Conservation (phyloP, 176 grass and related monocot genomes). For the Bolboschoenus planiculmis region DNA sequence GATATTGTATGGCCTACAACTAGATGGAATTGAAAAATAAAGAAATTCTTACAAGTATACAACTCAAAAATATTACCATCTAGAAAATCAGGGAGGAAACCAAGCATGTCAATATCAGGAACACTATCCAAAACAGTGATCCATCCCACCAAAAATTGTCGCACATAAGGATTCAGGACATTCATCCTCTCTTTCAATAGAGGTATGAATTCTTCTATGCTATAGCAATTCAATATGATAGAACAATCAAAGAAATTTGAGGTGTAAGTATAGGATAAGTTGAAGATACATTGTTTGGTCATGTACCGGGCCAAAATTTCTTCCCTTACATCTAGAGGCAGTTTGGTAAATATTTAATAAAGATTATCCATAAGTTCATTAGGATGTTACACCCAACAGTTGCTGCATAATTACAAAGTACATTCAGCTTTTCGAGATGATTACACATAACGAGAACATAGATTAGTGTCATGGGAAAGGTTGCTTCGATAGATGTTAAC, state of each 20-base stretch:
- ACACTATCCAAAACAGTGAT: constrained; percentile 98
- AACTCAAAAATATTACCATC: constrained; percentile 60
- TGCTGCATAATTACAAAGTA: neutral
- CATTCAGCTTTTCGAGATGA: neutral
- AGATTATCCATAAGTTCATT: constrained; percentile 20
- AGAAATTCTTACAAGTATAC: neutral
- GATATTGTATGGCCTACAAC: neutral
- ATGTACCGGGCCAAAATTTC: neutral
- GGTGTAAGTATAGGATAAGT: constrained; percentile 21
- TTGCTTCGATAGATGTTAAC: neutral
- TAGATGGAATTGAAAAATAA: neutral
- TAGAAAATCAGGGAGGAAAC: constrained; percentile 99
- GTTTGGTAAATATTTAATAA: constrained; percentile 22
- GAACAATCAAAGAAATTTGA: neutral
- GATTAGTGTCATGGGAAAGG: neutral
- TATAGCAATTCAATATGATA: constrained; percentile 37
- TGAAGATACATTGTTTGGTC: neutral
- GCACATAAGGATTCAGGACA: constrained; percentile 90
- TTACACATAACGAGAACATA: neutral
- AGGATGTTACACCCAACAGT: neutral
- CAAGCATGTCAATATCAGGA: constrained; percentile 99
- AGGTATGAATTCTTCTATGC: constrained; percentile 99
- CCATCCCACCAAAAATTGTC: constrained; percentile 99
- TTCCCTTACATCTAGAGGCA: neutral
- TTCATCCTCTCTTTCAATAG: constrained; percentile 99